Evolutionary conservation across 257 asterid species (phyloP), one percentile per base, ranked within the genome.

Genomic region (Datura wrightii): DNA sequence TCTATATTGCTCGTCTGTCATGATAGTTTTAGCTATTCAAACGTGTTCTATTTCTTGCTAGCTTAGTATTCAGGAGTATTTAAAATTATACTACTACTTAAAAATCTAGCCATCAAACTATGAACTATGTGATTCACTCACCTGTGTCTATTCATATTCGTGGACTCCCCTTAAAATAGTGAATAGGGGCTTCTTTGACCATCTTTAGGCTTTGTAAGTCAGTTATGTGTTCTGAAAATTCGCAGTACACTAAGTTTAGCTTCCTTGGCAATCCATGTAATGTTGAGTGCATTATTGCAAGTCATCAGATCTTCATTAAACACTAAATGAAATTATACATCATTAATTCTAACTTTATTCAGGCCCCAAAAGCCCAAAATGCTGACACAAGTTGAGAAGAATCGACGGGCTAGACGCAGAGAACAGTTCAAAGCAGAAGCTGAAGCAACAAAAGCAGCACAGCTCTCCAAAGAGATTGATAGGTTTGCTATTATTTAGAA

Each of bases 401-500:
- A 96, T 85, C 91, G 92, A 85, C 92, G 97, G 88, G 92, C 93
- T 82, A 93, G 97, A 72, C 91, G 89, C 65, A 96, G 94, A 88
- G 97, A 88, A 85, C 90, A 83, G 83, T 79, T 93, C 89, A 94
- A 48, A 88, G 90, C 89, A 82, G 96, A 90, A 86, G 94, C 90
- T 79, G 94, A 91, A 87, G 89, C 93, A 83, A 86, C 86, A 86
- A 92, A 90, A 60, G 80, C 84, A 78, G 86, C 87, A 82, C 88
- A 82, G 80, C 89, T 96, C 80, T 92, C 95, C 3, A 90, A 91
- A 89, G 97, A 92, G 54, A 94, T 96, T 66, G 97, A 94, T 88
- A 90, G 94, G 98, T 92, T 86, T 44, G 4, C 55, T 3, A 52
- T 31, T 76, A 53, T 24, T 78, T 50, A 5, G 15, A 31, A 50